Evolutionary conservation across 2,329 filamentous ascomycete genomes (phyloP).

Genomic region (Rhynchosporium secalis): DNA sequence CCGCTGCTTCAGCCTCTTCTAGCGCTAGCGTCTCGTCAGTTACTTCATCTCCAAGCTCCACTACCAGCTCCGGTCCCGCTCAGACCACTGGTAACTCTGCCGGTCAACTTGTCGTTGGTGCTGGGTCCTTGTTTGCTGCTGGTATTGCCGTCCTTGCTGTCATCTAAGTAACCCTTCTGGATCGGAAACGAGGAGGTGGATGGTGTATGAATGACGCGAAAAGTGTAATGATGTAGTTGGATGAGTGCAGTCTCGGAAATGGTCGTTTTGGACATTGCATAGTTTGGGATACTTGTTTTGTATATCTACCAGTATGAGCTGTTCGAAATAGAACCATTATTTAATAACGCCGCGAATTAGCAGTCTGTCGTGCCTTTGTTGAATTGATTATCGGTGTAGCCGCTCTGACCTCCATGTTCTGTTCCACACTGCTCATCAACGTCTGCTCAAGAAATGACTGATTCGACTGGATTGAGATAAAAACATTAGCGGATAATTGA

Average conservation of each 20-base stretch:
- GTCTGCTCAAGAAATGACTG: too few relatives aligned
- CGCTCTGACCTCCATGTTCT: too few relatives aligned
- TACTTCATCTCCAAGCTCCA: not conserved
- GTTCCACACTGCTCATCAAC: too few relatives aligned
- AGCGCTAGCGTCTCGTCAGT: constrained; percentile 9
- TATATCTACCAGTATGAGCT: not conserved
- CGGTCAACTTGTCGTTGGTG: constrained; percentile 5
- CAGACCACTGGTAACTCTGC: constrained; percentile 9
- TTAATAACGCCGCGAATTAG: not conserved
- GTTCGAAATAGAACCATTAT: not conserved
- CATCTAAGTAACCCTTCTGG: constrained; percentile 7
- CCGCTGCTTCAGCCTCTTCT: not conserved
- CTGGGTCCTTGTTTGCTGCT: constrained; percentile 14
- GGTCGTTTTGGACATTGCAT: not conserved
- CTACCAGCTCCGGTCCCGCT: not conserved
- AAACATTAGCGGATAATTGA: too few relatives aligned
- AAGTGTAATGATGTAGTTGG: constrained; percentile 8
- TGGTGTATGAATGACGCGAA: not conserved
- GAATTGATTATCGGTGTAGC: too few relatives aligned
- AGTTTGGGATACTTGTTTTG: not conserved
- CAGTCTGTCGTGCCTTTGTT: too few relatives aligned
- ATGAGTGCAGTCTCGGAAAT: not conserved
- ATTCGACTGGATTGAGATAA: too few relatives aligned
- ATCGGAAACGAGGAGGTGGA: not conserved
- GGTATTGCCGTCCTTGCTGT: constrained; percentile 14